Percentiles rank a stretch among this genome's conserved stretches.
Evolutionary conservation across 2,329 filamentous ascomycete genomes (phyloP).

Genomic region (Aspergillus quadrilineatus): DNA sequence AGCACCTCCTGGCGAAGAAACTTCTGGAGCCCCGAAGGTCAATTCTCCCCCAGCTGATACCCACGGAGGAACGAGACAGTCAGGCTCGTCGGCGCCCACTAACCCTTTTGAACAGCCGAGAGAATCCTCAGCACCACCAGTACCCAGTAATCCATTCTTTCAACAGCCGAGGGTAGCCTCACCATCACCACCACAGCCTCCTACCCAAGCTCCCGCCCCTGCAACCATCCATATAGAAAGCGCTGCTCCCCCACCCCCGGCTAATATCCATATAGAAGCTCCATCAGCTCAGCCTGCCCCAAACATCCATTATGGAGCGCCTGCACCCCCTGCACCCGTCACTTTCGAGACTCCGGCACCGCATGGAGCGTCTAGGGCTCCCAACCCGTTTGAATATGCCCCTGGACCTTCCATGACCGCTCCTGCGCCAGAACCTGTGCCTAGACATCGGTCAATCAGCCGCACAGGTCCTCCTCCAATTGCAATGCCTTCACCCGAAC

Average conservation of each 20-base stretch:
- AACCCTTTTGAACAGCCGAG: conserved; percentile 17
- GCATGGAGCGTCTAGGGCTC: background rate
- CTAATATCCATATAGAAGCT: conserved; percentile 7
- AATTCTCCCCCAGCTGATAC: background rate
- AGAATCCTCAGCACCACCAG: background rate
- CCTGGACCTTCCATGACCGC: background rate
- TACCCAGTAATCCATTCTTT: background rate
- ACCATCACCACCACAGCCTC: background rate
- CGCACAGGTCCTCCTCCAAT: conserved; percentile 49
- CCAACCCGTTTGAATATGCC: background rate
- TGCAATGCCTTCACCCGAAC: conserved; percentile 50
- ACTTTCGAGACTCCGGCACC: background rate
- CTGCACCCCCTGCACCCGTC: background rate
- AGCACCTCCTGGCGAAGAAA: background rate
- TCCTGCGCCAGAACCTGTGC: background rate
- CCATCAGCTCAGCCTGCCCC: conserved; percentile 3
- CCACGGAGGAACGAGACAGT: background rate
- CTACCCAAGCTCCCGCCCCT: background rate
- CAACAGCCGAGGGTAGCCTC: background rate
- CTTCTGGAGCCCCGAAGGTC: background rate
- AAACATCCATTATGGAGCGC: conserved; percentile 2
- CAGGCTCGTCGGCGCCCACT: conserved; percentile 1
- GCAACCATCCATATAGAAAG: conserved; percentile 6
- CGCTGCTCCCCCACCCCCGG: conserved; percentile 3
- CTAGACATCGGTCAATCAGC: background rate